Evolutionary conservation across 345 rosid species (phyloP), one percentile per base, ranked within the genome.

Genomic region (Excoecaria cochinchinensis): DNA sequence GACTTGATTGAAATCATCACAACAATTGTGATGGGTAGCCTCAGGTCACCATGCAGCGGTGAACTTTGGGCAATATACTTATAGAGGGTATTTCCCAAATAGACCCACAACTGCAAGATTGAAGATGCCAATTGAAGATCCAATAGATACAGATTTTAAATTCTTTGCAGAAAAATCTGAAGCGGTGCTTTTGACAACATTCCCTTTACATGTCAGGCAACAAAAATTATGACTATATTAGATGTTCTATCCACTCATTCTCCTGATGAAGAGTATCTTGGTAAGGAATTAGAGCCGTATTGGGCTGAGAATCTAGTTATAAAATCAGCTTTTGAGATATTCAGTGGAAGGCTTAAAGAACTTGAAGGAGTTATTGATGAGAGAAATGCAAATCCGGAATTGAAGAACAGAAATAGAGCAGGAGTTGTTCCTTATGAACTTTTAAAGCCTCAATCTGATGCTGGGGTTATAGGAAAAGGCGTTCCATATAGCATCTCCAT

Each of bases 1-100:
- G 82, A 86, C 69, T 79, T 89, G 0, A 73, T 82, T 31, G 69
- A 80, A 11, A 85, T 85, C 24, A 24, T 83, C 36, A 84, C 90
- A 38, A 86, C 86, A 21, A 84, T 89, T 0, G 65, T 75, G n/a
- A 0, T 89, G 90, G 91, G 80, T 84, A 9, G 8, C 88, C 38
- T 86, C 90, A 0, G 87, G 86, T 6, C 90, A 86, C 76, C 90
- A 89, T 10, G 84, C 90, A 0, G 79, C 90, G 0, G 90, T 89
- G 15, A 87, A 89, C 86, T 89, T 87, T 22, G 90, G 89, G 1
- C 93, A 89, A 44, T 89, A 89, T 67, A 3, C 79, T 12, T 87
- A 78, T 25, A 88, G 70, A 0, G 93, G 88, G 0, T 89, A 86
- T 77, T 77, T 89, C 76, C 89, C 90, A 0, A 89, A 81, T 68